Percentiles rank a stretch among this genome's conserved stretches.
Conservation (phyloP, 2,329 filamentous ascomycete genomes). For the Chrysoporthe puriensis region DNA sequence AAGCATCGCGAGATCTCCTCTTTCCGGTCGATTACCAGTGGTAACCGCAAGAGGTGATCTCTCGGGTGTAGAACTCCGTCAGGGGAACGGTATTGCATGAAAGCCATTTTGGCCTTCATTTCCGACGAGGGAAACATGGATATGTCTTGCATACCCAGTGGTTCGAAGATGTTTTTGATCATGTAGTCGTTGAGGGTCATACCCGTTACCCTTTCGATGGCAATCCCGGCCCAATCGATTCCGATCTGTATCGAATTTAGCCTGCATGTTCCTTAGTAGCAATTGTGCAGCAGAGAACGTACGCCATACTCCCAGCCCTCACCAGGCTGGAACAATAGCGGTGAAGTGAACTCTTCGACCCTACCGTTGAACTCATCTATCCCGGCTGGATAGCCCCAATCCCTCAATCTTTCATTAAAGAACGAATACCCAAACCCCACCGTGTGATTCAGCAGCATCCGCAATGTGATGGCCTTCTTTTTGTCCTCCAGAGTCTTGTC, state of each 20-base stretch:
- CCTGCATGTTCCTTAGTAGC: neutral
- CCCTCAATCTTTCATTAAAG: slow-evolving; percentile 51
- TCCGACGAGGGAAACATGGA: slow-evolving; percentile 55
- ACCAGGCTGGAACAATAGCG: slow-evolving; percentile 67
- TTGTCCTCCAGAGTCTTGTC: slow-evolving; percentile 48
- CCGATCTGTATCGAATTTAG: slow-evolving; percentile 41
- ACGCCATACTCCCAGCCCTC: slow-evolving; percentile 64
- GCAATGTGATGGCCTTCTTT: slow-evolving; percentile 54
- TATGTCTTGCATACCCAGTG: slow-evolving; percentile 49
- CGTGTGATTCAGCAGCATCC: slow-evolving; percentile 61
- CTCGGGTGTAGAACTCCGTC: slow-evolving; percentile 44
- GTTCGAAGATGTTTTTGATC: slow-evolving; percentile 46
- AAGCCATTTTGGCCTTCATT: slow-evolving; percentile 57
- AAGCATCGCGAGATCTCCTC: slow-evolving; percentile 48
- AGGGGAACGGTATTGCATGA: slow-evolving; percentile 54
- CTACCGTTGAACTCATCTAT: slow-evolving; percentile 62
- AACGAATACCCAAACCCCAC: slow-evolving; percentile 63
- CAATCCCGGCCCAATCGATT: slow-evolving; percentile 54
- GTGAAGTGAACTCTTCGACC: slow-evolving; percentile 52
- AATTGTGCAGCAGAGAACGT: neutral
- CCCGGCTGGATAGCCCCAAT: slow-evolving; percentile 53
- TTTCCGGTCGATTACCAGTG: slow-evolving; percentile 42
- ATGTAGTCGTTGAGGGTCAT: slow-evolving; percentile 49
- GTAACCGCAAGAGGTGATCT: slow-evolving; percentile 51
- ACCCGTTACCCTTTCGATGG: slow-evolving; percentile 47